A percentile compares a stretch with the other conserved stretches of the same genome.
Conservation (phyloP, 108 stramenopile genomes). For the Skeletonema grethae region DNA sequence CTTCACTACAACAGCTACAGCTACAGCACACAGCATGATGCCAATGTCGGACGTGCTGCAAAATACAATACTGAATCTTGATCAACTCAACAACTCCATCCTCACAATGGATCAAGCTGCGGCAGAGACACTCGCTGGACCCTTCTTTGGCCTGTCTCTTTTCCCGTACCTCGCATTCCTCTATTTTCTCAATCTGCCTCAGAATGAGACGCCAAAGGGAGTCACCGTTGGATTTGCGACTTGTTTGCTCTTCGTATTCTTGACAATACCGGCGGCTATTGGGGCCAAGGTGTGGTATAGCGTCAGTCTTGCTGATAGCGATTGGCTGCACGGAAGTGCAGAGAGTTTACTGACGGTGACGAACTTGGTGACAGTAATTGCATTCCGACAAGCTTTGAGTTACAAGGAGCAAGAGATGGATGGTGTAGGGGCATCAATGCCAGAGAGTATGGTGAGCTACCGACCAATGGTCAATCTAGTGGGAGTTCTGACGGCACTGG, state of each 20-base stretch:
- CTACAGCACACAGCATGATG: not conserved
- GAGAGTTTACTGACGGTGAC: constrained; percentile 89
- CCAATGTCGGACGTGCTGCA: not conserved
- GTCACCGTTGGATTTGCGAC: constrained; percentile 90
- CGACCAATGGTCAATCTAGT: constrained; percentile 75
- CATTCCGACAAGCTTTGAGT: constrained; percentile 79
- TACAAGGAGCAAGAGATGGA: constrained; percentile 52
- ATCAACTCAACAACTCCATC: constrained; percentile 15
- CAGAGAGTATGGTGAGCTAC: constrained; percentile 59
- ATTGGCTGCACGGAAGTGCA: constrained; percentile 93
- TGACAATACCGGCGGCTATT: constrained; percentile 93
- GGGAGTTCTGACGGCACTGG: constrained; percentile 55
- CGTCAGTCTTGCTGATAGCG: constrained; percentile 88
- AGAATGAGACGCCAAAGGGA: constrained; percentile 86
- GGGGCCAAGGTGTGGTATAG: constrained; percentile 80
- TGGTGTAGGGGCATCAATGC: constrained; percentile 32
- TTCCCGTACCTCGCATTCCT: constrained; percentile 93
- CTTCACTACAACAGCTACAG: not conserved
- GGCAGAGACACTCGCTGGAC: constrained; percentile 78
- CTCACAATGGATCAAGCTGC: constrained; percentile 39
- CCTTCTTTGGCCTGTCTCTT: constrained; percentile 88
- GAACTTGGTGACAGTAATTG: constrained; percentile 85
- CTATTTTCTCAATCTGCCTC: constrained; percentile 76
- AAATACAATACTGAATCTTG: constrained; percentile 1
- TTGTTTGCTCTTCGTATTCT: constrained; percentile 88